Evolutionary conservation across 768 basidiomycete species (phyloP), one percentile per base, ranked within the genome.

Genomic region (Lanmaoa rubissima): DNA sequence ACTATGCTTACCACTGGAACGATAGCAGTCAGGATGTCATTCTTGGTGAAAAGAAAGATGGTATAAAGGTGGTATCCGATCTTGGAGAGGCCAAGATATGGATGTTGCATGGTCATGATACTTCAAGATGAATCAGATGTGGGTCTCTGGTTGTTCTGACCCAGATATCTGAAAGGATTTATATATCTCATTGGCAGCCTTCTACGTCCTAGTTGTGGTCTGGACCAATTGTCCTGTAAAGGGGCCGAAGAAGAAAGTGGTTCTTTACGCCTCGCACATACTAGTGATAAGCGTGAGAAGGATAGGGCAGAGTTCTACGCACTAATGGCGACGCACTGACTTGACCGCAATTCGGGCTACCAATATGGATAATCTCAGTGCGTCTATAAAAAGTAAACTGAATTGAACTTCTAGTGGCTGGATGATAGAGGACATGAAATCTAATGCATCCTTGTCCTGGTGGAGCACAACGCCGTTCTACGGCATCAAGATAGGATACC

Each of bases 11-110:
- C 81, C 54, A 80, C 74, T 2, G 81, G 81, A 34, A 82, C 63
- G 4, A 82, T 52, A 4, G 74, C 78, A 0, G 79, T 80, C 53
- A 76, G 70, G 58, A 79, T 71, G 59, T 82, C 81, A 14, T 78
- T 75, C 59, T 75, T 74, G 26, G 73, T 76, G 67, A 81, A 80
- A 34, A 78, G 73, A 52, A 73, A 76, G 31, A 73, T 40, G 21
- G 67, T 73, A 42, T 70, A 66, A 31, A 71, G 54, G 43, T 69
- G 55, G 41, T 64, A 64, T 49, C 21, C 34, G 28, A 70, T 53
- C 4, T 69, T 53, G 28, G 57, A 54, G n/a, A 62, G 35, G n/a
- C 21, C 16, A 9, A 55, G 24, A 4, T 11, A 6, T 4, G 53
- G 47, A 44, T 43, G 48, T 31, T 65, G 61, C 12, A 68, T 54